Evolutionary conservation across 352 stramenopile species (phyloP).

Genomic region (Globisporangium heterothallicum): DNA sequence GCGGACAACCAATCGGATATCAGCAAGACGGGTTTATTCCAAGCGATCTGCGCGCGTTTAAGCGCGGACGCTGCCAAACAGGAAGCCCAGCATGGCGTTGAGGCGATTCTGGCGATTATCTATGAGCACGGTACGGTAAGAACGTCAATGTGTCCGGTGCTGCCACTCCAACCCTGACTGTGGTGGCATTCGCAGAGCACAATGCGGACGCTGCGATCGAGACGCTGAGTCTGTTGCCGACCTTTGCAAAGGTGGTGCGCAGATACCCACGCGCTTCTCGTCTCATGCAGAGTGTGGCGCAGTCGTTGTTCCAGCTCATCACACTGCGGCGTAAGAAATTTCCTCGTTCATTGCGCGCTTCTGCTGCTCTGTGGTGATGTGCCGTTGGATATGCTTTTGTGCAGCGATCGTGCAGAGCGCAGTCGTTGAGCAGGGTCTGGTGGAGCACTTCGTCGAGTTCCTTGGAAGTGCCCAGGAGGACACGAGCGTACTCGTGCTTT

Average conservation of each 20-base stretch:
- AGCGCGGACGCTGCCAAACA: slow-evolving; percentile 12
- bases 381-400: background rate
- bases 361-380: slow-evolving; percentile 4
- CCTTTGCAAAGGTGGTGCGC: slow-evolving; percentile 22
- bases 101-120: slow-evolving; percentile 28
- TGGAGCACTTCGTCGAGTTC: slow-evolving; percentile 30
- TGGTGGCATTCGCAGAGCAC: no score
- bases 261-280: slow-evolving; percentile 13
- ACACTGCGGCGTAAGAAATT: slow-evolving; percentile 26
- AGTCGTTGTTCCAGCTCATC: slow-evolving; percentile 41
- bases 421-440: slow-evolving; percentile 23
- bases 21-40: slow-evolving; percentile 23
- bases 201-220: slow-evolving; percentile 24
- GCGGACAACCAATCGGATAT: slow-evolving; percentile 55
- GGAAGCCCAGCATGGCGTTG: slow-evolving; percentile 18
- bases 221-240: slow-evolving; percentile 17
- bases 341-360: no score
- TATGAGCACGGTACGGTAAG: slow-evolving; percentile 40
- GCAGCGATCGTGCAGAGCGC: slow-evolving; percentile 12
- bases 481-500: slow-evolving; percentile 22
- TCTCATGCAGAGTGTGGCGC: slow-evolving; percentile 24
- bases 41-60: slow-evolving; percentile 22
- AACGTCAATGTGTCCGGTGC: background rate
- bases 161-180: no score
- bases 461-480: slow-evolving; percentile 8